Base-by-base conservation (phyloP, 495 filamentous ascomycete species). In the Podospora comata region DNA sequence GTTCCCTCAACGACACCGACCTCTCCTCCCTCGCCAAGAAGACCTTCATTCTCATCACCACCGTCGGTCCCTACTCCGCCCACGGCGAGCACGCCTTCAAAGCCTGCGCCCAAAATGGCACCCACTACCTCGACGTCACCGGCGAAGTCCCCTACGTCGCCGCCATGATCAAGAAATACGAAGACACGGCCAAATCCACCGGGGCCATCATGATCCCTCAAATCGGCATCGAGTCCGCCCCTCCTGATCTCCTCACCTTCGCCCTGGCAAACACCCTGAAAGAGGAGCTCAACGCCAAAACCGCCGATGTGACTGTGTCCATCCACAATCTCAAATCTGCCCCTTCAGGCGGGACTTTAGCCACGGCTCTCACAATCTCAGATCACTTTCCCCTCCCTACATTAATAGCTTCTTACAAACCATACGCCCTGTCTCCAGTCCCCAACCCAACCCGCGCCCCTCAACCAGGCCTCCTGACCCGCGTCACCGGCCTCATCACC, bases 111-210 rank as follows among this genome's bases (percentile, higher is more conserved):
- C 84, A 87, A 61, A 88, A 88, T 68, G 94, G 94, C 26, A 97
- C 94, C 15, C 93, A 97, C 76, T 97, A 97, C 76, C 81, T 98
- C 57, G 94, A 97, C 80, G 87, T 87, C 34, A 97, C 94, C 15
- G 94, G 94, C 53, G 95, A 99, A 75, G 86, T 87, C 7, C 90
- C 92, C 7, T 99, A 91, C 87, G 85, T 93, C 28, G 80, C 85
- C 67, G 80, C 86, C 27, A 95, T 97, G 83, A 87, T 97, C 65
- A 83, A 88, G 19, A 91, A 92, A 70, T 95, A 96, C 74, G 86
- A 94, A 67, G 83, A 87, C 15, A 84, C 79, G 0, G 95, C 95
- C 18, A 88, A 93, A 73, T 76, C 78, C 16, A 93, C 84, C 68
- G 90, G 91, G 59, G 91, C 92, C 28, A 90, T 95, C 77, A 90